Conservation (phyloP, 176 grass and related monocot species). For the Ensete glaucum region DNA sequence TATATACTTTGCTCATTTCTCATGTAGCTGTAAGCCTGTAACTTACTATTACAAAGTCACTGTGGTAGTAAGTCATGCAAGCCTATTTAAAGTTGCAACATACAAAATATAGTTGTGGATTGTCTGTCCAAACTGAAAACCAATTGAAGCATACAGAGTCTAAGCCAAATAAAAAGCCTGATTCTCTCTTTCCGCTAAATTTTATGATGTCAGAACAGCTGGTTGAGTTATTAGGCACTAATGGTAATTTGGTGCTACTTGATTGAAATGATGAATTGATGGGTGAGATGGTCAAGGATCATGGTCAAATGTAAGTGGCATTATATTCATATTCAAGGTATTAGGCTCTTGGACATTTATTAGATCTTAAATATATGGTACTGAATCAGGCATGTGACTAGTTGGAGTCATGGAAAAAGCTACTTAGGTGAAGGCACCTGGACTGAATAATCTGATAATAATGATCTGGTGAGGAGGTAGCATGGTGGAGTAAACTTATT, state of each 20-base stretch:
- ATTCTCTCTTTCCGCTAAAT: not conserved
- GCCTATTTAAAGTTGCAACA: not conserved
- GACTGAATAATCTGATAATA: no score
- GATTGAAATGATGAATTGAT: no score
- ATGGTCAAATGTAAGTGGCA: no score
- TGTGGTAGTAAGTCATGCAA: not conserved
- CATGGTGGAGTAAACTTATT: no score
- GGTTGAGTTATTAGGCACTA: not conserved
- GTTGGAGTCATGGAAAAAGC: no score
- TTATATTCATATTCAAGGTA: no score
- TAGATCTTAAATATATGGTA: no score
- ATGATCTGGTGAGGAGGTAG: no score
- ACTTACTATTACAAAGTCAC: not conserved
- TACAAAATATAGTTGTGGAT: not conserved
- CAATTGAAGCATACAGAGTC: not conserved
- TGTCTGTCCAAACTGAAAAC: not conserved
- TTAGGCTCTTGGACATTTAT: no score
- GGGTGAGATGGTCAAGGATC: no score
- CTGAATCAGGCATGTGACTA: no score
- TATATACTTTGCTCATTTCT: not conserved
- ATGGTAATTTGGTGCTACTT: not conserved
- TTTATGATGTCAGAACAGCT: not conserved
- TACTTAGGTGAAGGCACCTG: no score
- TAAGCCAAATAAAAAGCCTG: not conserved
- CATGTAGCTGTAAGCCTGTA: not conserved